Base-by-base conservation (phyloP, 345 rosid genomes). In the Eucalyptus cladocalyx region DNA sequence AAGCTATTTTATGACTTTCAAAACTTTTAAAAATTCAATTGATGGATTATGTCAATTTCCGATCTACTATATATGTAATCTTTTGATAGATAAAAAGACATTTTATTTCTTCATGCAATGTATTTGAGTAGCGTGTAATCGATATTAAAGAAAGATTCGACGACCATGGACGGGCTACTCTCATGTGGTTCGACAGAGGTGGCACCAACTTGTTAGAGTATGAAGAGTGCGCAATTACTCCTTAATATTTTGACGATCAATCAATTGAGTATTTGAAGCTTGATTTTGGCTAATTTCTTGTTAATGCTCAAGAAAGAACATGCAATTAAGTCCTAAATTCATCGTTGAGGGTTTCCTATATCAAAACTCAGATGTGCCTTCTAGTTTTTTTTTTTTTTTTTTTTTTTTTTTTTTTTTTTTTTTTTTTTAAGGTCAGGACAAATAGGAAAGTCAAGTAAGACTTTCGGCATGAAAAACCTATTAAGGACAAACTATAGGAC, bases 31-130 rank as follows among this genome's bases (percentile, higher is more conserved):
- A 65, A 30, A 14, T 65, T 65, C 1, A 69, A 69, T 32, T 18
- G 42, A 8, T 9, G 13, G 7, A 32, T 65, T 5, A 34, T 34
- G 11, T 32, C 14, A 2, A 58, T 24, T 60, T 60, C 7, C 32
- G 0, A 60, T 60, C 32, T 60, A 60, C 15, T 26, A 26, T 11
- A 2, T 58, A 26, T 26, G n/a, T 26, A 24, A 56, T 56, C 30
- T 56, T 23, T 0, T 0, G 3, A 9, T 24, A 23, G 6, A 56
- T 56, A 58, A 5, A 26, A 58, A 24, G 14, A 58, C 0, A 26
- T 58, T 60, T 60, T 56, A 56, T 56, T 10, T 56, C 1, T 56
- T 56, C 6, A 10, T 2, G 0, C 4, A n/a, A 65, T 15, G 6
- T n/a, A n/a, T 56, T 32, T 67, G 80, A 72, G 26, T 72, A 76